Conservation (phyloP, 2,329 filamentous ascomycete species). For the Herpotrichia juniperi region DNA sequence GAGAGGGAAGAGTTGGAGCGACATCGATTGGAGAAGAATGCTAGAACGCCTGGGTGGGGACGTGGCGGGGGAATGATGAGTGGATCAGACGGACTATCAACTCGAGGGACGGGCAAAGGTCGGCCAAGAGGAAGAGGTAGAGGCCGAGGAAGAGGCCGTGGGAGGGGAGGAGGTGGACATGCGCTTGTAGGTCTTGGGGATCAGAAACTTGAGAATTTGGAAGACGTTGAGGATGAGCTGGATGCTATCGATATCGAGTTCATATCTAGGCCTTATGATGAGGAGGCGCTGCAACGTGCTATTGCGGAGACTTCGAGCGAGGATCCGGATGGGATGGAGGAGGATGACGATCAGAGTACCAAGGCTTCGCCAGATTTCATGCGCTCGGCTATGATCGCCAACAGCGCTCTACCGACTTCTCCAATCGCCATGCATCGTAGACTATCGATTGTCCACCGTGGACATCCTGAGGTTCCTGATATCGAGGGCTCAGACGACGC, state of each 20-base stretch:
- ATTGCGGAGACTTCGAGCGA: slow-evolving; percentile 21
- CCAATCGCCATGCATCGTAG: slow-evolving; percentile 16
- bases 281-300: slow-evolving; percentile 9
- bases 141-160: slow-evolving; percentile 21
- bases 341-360: slow-evolving; percentile 1
- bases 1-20: slow-evolving; percentile 28
- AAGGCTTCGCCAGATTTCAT: slow-evolving; percentile 26
- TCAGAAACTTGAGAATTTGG: slow-evolving; percentile 1
- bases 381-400: slow-evolving; percentile 38
- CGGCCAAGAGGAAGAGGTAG: slow-evolving; percentile 14
- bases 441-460: slow-evolving; percentile 2
- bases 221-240: neutral
- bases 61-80: slow-evolving; percentile 17
- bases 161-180: slow-evolving; percentile 15
- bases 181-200: slow-evolving; percentile 3
- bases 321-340: slow-evolving; percentile 9
- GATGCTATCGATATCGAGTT: neutral
- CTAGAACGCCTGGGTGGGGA: slow-evolving; percentile 12
- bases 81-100: slow-evolving; percentile 5
- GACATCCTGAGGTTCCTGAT: slow-evolving; percentile 8
- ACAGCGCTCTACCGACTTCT: slow-evolving; percentile 34
- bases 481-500: slow-evolving; percentile 7
- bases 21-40: slow-evolving; percentile 31
- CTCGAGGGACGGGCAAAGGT: slow-evolving; percentile 5
- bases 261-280: neutral